A percentile compares a stretch with the other conserved stretches of the same genome.
phyloP scores from a whole-genome alignment of 2,329 filamentous ascomycete genomes.

The Penicillium olsonii region DNA sequence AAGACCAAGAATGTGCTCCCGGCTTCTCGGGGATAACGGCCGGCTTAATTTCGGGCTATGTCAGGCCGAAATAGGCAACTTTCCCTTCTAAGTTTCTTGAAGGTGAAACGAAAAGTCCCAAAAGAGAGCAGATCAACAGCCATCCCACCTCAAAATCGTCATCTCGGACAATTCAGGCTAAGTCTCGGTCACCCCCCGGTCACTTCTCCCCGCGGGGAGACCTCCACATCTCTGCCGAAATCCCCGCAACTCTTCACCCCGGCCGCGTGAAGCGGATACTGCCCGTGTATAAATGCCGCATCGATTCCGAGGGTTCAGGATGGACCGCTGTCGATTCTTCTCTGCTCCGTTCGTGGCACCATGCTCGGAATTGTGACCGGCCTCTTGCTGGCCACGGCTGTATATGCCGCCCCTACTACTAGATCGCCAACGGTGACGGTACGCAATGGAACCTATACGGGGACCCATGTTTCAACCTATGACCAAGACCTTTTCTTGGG shows the following conservation, averaged over 20 bases:
- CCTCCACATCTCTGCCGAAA: conserved; percentile 1
- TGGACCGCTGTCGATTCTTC: background rate
- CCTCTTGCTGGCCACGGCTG: conserved; percentile 18
- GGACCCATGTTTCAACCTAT: conserved; percentile 43
- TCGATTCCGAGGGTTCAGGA: background rate
- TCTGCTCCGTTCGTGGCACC: background rate
- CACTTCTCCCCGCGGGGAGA: background rate
- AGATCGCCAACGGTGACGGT: conserved; percentile 34
- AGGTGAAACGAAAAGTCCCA: background rate
- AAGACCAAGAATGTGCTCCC: too few species aligned
- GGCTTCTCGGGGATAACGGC: too few species aligned
- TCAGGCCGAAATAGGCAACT: background rate
- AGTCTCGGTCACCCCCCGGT: background rate
- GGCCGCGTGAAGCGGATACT: background rate
- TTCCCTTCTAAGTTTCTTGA: background rate
- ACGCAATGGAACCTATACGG: conserved; percentile 53
- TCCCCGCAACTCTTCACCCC: background rate
- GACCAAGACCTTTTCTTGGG: conserved; percentile 56
- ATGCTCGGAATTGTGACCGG: conserved; percentile 8
- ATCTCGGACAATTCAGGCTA: background rate
- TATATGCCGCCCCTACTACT: conserved; percentile 23
- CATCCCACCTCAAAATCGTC: background rate
- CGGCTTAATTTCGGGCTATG: too few species aligned
- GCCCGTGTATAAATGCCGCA: conserved; percentile 5
- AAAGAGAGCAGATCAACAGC: background rate